A percentile compares a stretch with the other conserved stretches of the same genome.
phyloP scores from a whole-genome alignment of 768 basidiomycete species.

The Lactarius vividus region DNA sequence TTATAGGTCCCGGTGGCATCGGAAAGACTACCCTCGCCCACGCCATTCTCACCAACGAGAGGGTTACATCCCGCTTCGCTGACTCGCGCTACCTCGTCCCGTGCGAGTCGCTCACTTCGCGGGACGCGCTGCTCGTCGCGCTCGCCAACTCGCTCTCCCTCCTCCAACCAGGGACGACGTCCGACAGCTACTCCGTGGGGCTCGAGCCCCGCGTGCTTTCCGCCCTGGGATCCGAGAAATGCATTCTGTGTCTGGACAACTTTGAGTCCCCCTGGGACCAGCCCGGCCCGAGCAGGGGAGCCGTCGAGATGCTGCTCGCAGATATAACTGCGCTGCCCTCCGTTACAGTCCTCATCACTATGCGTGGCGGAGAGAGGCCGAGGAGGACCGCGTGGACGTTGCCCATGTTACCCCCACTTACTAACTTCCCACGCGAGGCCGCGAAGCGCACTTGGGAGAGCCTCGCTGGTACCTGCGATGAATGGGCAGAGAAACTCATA shows the following conservation, averaged over 20 bases:
- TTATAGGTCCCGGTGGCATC: conserved; percentile 38
- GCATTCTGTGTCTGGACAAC: conserved; percentile 40
- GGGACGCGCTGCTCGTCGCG: conserved; percentile 30
- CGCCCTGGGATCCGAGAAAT: conserved; percentile 27
- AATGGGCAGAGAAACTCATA: conserved; percentile 24
- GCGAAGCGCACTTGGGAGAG: conserved; percentile 18
- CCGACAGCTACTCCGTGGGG: conserved; percentile 1
- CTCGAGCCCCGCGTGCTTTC: conserved; percentile 16
- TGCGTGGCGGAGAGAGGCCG: conserved; percentile 22
- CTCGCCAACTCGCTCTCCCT: conserved; percentile 29
- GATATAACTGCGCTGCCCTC: conserved; percentile 16
- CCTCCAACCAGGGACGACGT: conserved; percentile 5
- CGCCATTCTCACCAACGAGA: conserved; percentile 34
- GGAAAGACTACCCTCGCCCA: conserved; percentile 41
- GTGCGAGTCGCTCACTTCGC: conserved; percentile 31
- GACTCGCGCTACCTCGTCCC: conserved; percentile 35
- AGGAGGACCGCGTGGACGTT: conserved; percentile 21
- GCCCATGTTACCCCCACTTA: conserved; percentile 20
- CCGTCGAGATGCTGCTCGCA: conserved; percentile 20
- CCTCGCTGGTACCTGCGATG: conserved; percentile 14
- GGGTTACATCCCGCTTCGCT: conserved; percentile 31
- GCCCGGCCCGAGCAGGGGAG: conserved; percentile 7
- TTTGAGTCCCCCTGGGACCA: conserved; percentile 43
- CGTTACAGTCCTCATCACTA: conserved; percentile 21
- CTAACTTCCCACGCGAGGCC: conserved; percentile 14